These are phyloP conservation scores for Phaeoacremonium minimum DNA, from an alignment of 2,329 filamentous ascomycete species.

Conservation along the genomic window DNA sequence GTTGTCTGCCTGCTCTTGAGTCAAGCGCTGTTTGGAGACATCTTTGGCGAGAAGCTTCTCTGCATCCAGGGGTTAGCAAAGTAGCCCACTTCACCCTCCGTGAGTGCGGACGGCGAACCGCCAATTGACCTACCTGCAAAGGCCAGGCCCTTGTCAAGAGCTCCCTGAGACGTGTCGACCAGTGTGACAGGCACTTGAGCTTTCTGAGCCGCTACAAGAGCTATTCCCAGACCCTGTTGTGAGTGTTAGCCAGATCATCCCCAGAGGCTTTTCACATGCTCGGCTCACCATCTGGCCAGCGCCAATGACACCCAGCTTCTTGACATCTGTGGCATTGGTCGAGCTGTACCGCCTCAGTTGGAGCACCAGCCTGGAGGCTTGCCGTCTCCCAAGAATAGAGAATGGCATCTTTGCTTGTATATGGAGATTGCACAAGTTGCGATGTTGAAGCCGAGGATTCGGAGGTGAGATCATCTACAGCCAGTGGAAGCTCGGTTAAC, in stretches of 20 bases:
- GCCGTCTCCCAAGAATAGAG: slow-evolving; percentile 30
- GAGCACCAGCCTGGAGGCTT: slow-evolving; percentile 28
- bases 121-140: slow-evolving; percentile 66
- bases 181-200: slow-evolving; percentile 81
- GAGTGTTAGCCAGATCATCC: slow-evolving; percentile 16
- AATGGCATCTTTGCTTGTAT: slow-evolving; percentile 32
- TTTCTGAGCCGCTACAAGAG: slow-evolving; percentile 83
- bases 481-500: too few species aligned
- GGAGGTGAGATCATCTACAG: too few species aligned
- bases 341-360: slow-evolving; percentile 65
- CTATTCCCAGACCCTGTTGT: slow-evolving; percentile 83
- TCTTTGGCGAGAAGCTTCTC: slow-evolving; percentile 94
- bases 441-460: too few species aligned
- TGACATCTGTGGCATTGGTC: slow-evolving; percentile 68
- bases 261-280: slow-evolving; percentile 28
- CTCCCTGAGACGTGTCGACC: slow-evolving; percentile 78
- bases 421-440: too few species aligned
- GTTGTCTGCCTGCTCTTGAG: slow-evolving; percentile 73
- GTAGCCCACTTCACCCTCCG: too few species aligned
- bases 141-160: slow-evolving; percentile 81
- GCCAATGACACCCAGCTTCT: slow-evolving; percentile 85
- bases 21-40: slow-evolving; percentile 80
- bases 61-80: slow-evolving; percentile 24
- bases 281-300: slow-evolving; percentile 86
- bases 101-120: not conserved